Evolutionary conservation across 2,329 filamentous ascomycete genomes (phyloP).

Genomic region (Paraphoma sp.): DNA sequence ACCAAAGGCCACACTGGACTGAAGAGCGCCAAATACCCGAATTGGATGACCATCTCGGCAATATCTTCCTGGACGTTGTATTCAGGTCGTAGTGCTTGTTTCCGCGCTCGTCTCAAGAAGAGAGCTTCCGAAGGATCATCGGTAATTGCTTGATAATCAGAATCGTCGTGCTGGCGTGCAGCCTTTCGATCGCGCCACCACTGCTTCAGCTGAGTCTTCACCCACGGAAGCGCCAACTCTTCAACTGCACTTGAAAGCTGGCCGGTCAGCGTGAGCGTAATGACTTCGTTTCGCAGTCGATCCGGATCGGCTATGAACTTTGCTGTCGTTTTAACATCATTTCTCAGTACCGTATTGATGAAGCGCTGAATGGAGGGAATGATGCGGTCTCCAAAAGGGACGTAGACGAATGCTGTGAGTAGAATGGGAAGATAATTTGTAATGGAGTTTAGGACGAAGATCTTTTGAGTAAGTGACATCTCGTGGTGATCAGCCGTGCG

Average conservation of each 20-base stretch:
- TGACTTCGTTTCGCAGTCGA: slow-evolving; percentile 41
- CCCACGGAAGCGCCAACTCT: slow-evolving; percentile 38
- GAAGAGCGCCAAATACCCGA: slow-evolving; percentile 44
- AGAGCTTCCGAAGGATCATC: slow-evolving; percentile 39
- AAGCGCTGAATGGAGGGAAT: slow-evolving; percentile 31
- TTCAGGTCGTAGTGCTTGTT: slow-evolving; percentile 32
- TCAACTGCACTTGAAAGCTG: slow-evolving; percentile 39
- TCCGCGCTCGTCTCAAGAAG: slow-evolving; percentile 37
- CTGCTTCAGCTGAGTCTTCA: slow-evolving; percentile 34
- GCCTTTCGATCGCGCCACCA: slow-evolving; percentile 40
- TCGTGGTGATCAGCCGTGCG: slow-evolving; percentile 39
- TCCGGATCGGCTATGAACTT: slow-evolving; percentile 36
- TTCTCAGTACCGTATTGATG: slow-evolving; percentile 22
- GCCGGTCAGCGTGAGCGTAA: slow-evolving; percentile 41
- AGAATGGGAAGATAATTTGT: slow-evolving; percentile 45
- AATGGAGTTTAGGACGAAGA: slow-evolving; percentile 45
- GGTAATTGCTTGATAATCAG: not conserved
- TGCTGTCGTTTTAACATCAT: slow-evolving; percentile 12
- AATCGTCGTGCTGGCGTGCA: slow-evolving; percentile 4
- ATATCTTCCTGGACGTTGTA: slow-evolving; percentile 47
- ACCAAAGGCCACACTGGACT: slow-evolving; percentile 44
- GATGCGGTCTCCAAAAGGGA: slow-evolving; percentile 34
- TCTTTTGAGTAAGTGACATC: slow-evolving; percentile 44
- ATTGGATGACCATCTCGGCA: slow-evolving; percentile 45
- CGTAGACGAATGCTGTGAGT: slow-evolving; percentile 42